A percentile compares a stretch with the other conserved stretches of the same genome.
Evolutionary conservation across 2,329 filamentous ascomycete species (phyloP).

Genomic region (Pseudogymnoascus sp.): DNA sequence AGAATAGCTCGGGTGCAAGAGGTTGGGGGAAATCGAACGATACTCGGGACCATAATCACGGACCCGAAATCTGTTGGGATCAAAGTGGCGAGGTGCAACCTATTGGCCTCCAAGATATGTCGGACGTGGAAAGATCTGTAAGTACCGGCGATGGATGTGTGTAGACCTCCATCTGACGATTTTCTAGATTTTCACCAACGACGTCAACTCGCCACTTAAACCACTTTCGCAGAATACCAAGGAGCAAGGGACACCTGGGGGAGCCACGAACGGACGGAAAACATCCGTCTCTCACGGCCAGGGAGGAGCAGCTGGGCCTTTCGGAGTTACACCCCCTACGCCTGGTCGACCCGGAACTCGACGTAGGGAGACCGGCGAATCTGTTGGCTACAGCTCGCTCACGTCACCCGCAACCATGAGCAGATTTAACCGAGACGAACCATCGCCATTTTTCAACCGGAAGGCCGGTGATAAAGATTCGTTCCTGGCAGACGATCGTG

Average conservation of each 20-base stretch:
- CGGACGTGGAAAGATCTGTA: constrained; percentile 53
- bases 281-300: constrained; percentile 65
- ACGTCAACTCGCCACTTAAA: constrained; percentile 92
- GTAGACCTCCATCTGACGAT: constrained; percentile 19
- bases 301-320: constrained; percentile 50
- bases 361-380: constrained; percentile 72
- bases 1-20: constrained; percentile 53
- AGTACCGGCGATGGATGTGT: constrained; percentile 24
- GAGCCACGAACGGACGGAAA: constrained; percentile 65
- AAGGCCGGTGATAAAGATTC: constrained; percentile 45
- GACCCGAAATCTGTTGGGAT: constrained; percentile 93
- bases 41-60: constrained; percentile 63
- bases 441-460: constrained; percentile 50
- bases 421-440: constrained; percentile 57
- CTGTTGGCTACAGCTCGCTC: constrained; percentile 53
- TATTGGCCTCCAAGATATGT: constrained; percentile 65
- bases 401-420: constrained; percentile 55
- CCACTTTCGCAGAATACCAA: constrained; percentile 63
- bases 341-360: constrained; percentile 66
- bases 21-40: constrained; percentile 75
- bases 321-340: constrained; percentile 67
- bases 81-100: constrained; percentile 61
- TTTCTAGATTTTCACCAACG: constrained; percentile 66
- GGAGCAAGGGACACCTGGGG: constrained; percentile 48
- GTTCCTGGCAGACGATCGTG: constrained; percentile 30